Evolutionary conservation across 805 yeast species (phyloP).

Genomic region (Candida andamanensis): DNA sequence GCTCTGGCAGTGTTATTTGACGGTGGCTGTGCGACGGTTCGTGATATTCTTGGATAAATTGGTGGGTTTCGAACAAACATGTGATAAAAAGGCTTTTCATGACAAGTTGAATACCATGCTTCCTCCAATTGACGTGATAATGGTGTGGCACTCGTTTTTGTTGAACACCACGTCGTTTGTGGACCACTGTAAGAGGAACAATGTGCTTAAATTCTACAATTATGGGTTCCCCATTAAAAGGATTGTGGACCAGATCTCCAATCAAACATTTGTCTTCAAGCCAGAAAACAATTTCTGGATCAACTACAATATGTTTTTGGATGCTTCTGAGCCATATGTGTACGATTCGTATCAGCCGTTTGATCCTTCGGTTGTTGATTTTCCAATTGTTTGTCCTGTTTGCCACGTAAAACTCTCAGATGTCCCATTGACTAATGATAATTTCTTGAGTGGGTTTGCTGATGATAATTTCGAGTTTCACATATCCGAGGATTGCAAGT

Average conservation of each 20-base stretch:
- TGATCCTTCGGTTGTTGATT: conserved; percentile 1
- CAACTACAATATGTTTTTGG: conserved; percentile 1
- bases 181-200: neutral
- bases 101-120: conserved; percentile 4
- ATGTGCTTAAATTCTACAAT: neutral
- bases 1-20: conserved; percentile 18
- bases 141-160: conserved; percentile 22
- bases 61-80: neutral
- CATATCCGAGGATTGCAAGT: conserved; percentile 9
- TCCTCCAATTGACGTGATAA: conserved; percentile 20
- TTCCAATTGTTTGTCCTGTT: conserved; percentile 12
- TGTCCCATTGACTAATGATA: conserved; percentile 7
- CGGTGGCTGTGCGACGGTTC: conserved; percentile 18
- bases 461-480: conserved; percentile 6
- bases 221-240: conserved; percentile 16
- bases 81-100: neutral
- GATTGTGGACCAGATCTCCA: conserved; percentile 7
- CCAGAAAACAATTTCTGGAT: conserved; percentile 2
- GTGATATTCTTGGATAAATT: conserved; percentile 15
- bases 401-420: conserved; percentile 7
- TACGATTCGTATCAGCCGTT: conserved; percentile 5
- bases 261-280: conserved; percentile 5
- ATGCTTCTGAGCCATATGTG: conserved; percentile 2
- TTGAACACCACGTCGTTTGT: conserved; percentile 15
- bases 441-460: conserved; percentile 8